Conservation (phyloP, 345 rosid species). For the Linum lewisii region DNA sequence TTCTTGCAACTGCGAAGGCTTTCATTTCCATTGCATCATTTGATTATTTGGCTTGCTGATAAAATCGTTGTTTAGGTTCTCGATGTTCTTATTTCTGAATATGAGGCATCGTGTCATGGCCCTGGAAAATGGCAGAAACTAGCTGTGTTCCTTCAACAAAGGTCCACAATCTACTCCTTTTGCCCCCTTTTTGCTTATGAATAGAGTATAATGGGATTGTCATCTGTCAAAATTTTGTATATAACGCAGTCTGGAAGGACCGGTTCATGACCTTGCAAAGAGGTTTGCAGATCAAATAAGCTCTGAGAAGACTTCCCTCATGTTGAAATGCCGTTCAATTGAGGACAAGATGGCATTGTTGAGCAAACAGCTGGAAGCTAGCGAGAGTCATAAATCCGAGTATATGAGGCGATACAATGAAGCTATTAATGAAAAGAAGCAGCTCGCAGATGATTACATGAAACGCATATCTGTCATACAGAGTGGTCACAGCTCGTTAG, state of each 20-base stretch:
- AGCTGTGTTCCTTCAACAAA: conserved; percentile 25
- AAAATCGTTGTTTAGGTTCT: conserved; percentile 23
- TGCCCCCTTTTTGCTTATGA: not conserved
- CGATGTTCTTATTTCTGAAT: conserved; percentile 29
- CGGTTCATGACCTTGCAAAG: conserved; percentile 25
- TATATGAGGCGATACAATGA: conserved; percentile 29
- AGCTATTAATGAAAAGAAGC: conserved; percentile 35
- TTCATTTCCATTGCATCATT: not conserved
- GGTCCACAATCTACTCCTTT: conserved; percentile 4
- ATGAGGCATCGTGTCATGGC: conserved; percentile 33
- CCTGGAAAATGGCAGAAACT: conserved; percentile 44
- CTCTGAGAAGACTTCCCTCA: conserved; percentile 35
- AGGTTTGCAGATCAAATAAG: conserved; percentile 31
- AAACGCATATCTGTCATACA: conserved; percentile 29
- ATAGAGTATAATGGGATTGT: not conserved
- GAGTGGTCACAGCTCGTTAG: conserved; percentile 22
- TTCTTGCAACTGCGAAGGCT: not conserved
- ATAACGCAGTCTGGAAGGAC: conserved; percentile 23
- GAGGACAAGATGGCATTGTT: conserved; percentile 30
- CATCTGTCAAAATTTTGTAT: not conserved
- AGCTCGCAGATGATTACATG: conserved; percentile 33
- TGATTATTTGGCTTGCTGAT: not conserved
- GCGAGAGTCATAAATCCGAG: conserved; percentile 31
- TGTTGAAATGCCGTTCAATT: conserved; percentile 21
- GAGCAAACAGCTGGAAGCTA: conserved; percentile 36